phyloP scores from a whole-genome alignment of 345 rosid species.

The Gossypium bickii region DNA sequence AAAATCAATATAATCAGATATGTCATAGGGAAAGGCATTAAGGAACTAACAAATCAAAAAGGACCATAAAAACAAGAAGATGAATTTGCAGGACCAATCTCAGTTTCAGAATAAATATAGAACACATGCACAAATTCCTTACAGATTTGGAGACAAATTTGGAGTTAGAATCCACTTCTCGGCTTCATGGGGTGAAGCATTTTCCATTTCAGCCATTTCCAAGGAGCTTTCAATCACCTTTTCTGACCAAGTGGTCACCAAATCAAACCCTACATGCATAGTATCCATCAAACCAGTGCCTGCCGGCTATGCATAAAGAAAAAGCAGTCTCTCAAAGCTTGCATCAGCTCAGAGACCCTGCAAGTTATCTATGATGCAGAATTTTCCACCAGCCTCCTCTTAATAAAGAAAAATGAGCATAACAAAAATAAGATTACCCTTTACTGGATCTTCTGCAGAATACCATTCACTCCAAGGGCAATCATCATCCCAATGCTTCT shows the following conservation, averaged over 20 bases:
- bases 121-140: conserved; percentile 31
- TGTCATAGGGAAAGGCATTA: conserved; percentile 13
- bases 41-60: conserved; percentile 17
- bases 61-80: not conserved
- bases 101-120: conserved; percentile 1
- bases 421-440: conserved; percentile 45
- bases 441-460: conserved; percentile 91
- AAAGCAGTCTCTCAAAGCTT: conserved; percentile 2
- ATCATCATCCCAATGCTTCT: conserved; percentile 85
- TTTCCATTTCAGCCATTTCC: conserved; percentile 97
- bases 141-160: conserved; percentile 56
- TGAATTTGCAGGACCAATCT: not conserved
- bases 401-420: not conserved
- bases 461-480: conserved; percentile 99
- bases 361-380: conserved; percentile 4
- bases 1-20: conserved; percentile 20
- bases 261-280: conserved; percentile 58
- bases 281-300: conserved; percentile 23
- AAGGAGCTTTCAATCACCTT: conserved; percentile 68
- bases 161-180: conserved; percentile 75
- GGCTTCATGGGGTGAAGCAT: conserved; percentile 85
- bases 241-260: conserved; percentile 68
- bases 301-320: conserved; percentile 1
- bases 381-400: not conserved
- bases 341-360: conserved; percentile 11